Percentiles rank a stretch among this genome's conserved stretches.
Conservation (phyloP, 495 filamentous ascomycete genomes). For the Rostrohypoxylon terebratum region DNA sequence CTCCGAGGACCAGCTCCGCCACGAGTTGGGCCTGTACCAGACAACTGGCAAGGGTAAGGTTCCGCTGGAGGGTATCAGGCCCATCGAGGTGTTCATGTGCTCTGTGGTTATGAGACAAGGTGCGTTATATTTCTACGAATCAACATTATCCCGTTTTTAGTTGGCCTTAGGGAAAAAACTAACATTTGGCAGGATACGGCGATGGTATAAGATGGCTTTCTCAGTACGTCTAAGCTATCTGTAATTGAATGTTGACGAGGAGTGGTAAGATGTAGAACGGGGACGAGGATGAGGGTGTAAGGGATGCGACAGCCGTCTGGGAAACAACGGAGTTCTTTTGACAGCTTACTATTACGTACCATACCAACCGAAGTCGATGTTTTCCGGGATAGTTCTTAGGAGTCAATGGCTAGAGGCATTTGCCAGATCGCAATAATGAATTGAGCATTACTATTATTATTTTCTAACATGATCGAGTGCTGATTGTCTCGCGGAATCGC, state of each 20-base stretch:
- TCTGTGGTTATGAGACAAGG: slow-evolving; percentile 97
- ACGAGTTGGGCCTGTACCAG: slow-evolving; percentile 91
- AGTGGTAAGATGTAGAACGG: slow-evolving; percentile 18
- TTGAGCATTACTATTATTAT: slow-evolving; percentile 41
- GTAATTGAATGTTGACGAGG: neutral
- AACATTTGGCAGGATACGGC: slow-evolving; percentile 67
- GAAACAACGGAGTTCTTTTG: slow-evolving; percentile 44
- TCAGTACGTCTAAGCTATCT: slow-evolving; percentile 72
- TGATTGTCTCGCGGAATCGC: neutral
- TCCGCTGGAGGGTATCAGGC: slow-evolving; percentile 90
- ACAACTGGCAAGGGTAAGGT: slow-evolving; percentile 99
- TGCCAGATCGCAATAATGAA: slow-evolving; percentile 49
- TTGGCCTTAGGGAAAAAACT: slow-evolving; percentile 12
- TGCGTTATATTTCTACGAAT: slow-evolving; percentile 52
- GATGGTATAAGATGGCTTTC: slow-evolving; percentile 84
- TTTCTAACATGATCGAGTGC: neutral
- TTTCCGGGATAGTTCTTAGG: slow-evolving; percentile 51
- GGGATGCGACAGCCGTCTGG: slow-evolving; percentile 33
- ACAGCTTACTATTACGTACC: slow-evolving; percentile 45
- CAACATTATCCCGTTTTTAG: neutral
- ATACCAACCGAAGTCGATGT: slow-evolving; percentile 46
- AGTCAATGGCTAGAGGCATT: slow-evolving; percentile 53
- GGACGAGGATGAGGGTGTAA: slow-evolving; percentile 23
- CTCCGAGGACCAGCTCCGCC: slow-evolving; percentile 91
- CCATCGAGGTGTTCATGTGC: slow-evolving; percentile 99